Conservation (phyloP, 2,329 filamentous ascomycete genomes). For the Colletotrichum sp. region DNA sequence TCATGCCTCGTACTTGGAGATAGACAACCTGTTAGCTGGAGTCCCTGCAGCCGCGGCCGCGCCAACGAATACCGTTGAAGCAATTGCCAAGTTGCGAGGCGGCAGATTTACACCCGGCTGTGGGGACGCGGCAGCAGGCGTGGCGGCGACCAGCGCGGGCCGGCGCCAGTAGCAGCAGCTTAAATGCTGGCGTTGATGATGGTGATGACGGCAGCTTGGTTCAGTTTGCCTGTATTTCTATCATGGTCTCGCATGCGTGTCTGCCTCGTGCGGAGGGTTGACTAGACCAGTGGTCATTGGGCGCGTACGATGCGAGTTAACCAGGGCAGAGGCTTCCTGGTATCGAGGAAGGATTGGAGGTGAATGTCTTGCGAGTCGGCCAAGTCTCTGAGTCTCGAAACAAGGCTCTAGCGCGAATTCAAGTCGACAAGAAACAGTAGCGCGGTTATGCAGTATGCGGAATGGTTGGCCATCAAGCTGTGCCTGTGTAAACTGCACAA, state of each 20-base stretch:
- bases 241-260: not conserved
- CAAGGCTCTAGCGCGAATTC: conserved; percentile 15
- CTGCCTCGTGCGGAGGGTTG: not conserved
- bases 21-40: not conserved
- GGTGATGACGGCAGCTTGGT: not conserved
- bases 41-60: not conserved
- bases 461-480: not conserved
- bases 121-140: conserved; percentile 1
- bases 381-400: conserved; percentile 3
- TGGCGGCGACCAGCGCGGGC: not conserved
- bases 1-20: not conserved
- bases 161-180: not conserved
- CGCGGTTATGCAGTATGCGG: conserved; percentile 15
- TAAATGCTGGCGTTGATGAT: not conserved
- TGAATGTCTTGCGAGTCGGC: not conserved
- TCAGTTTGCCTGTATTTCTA: not conserved
- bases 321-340: not conserved
- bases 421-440: conserved; percentile 8
- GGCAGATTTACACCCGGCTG: conserved; percentile 2
- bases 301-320: not conserved
- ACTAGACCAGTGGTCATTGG: not conserved
- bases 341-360: not conserved
- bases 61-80: not conserved
- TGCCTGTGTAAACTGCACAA: not conserved
- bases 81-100: not conserved